Evolutionary conservation across 495 filamentous ascomycete genomes (phyloP), one percentile per base, ranked within the genome.

Genomic region (Penicillium bialowiezense): DNA sequence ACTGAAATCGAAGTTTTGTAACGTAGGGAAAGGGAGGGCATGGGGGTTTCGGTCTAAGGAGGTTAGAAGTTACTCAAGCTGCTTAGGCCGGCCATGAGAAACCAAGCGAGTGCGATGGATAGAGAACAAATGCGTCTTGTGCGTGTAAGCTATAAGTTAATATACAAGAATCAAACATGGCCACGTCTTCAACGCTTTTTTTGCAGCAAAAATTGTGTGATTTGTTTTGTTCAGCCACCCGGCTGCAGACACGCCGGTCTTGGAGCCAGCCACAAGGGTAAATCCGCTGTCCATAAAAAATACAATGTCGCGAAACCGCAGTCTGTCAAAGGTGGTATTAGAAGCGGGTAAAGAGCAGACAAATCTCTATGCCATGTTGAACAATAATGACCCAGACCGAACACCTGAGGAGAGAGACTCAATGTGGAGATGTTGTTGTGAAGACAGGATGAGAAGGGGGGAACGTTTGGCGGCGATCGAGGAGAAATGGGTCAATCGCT

Each of bases 321-420:
- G 18, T 10, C 41, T 13, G 15, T 8, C 8, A 10, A 6, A 20
- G 7, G 31, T 21, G 42, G 28, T 35, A 44, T 35, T 48, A 54
- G 43, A 59, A 52, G 55, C 52, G 50, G 36, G 32, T 58, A 58
- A 59, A 52, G 40, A 52, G 64, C 57, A 48, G 59, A 68, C 53
- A 42, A 44, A 44, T 19, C 67, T 72, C 65, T 72, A 72, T 72
- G 65, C 60, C 54, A 69, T 69, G 69, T 69, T 68, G 59, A 61
- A 66, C 44, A 64, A 63, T 59, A 51, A 64, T 60, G 48, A 66
- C 57, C 63, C 58, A 57, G 56, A 62, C 67, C 69, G 51, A 73
- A 75, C 71, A 71, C 71, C 70, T 60, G 63, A 70, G 72, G 68
- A 74, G 64, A 73, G 68, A 72, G 64, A 73, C 51, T 56, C 56